Conservation (phyloP, 2,329 filamentous ascomycete species). For the Beauveria australis region DNA sequence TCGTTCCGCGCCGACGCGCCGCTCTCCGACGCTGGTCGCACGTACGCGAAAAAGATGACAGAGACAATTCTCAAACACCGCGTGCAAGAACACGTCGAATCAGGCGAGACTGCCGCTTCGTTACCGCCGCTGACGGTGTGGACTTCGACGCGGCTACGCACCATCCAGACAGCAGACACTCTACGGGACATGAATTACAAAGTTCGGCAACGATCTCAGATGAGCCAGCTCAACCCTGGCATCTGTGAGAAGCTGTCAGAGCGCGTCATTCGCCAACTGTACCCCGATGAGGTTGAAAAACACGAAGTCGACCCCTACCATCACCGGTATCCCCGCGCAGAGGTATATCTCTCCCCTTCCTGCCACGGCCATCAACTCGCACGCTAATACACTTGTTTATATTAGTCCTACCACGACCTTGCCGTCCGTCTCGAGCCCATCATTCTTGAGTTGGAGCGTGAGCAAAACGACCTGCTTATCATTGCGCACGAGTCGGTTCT, state of each 20-base stretch:
- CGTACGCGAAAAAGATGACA: slow-evolving; percentile 79
- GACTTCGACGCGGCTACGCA: slow-evolving; percentile 87
- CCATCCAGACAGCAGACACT: slow-evolving; percentile 79
- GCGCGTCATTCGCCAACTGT: slow-evolving; percentile 67
- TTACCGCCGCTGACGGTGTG: slow-evolving; percentile 81
- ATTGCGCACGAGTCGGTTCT: slow-evolving; percentile 98
- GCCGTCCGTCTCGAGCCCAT: slow-evolving; percentile 97
- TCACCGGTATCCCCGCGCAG: slow-evolving; percentile 88
- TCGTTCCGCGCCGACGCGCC: slow-evolving; percentile 87
- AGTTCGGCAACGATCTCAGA: slow-evolving; percentile 84
- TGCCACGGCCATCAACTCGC: background rate
- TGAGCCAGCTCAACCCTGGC: slow-evolving; percentile 95
- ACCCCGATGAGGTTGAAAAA: slow-evolving; percentile 85
- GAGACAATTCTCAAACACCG: slow-evolving; percentile 76
- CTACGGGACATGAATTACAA: slow-evolving; percentile 75
- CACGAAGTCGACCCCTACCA: slow-evolving; percentile 95
- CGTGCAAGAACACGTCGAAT: slow-evolving; percentile 65
- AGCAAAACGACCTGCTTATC: slow-evolving; percentile 95
- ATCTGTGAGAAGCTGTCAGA: slow-evolving; percentile 93
- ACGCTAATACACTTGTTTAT: slow-evolving; percentile 3
- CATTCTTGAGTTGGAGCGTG: slow-evolving; percentile 91
- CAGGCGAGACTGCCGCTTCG: slow-evolving; percentile 60
- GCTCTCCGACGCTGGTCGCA: slow-evolving; percentile 68
- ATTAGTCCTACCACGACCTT: slow-evolving; percentile 90
- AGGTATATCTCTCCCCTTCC: slow-evolving; percentile 45